Evolutionary conservation across 176 grass and related monocot species (phyloP).

Genomic region (Phoenix dactylifera): DNA sequence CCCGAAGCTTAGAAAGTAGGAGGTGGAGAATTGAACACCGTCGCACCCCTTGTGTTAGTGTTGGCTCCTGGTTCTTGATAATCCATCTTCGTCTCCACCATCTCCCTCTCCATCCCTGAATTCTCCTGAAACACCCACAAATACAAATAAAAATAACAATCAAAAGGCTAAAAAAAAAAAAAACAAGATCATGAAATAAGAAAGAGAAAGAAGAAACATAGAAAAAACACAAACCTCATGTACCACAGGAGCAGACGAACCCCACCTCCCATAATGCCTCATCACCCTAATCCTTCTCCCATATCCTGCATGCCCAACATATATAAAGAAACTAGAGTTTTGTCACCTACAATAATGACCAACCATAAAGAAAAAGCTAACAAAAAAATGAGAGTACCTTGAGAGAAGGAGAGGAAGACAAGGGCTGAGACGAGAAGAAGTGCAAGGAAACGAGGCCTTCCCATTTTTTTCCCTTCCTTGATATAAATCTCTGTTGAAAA

Average conservation of each 20-base stretch:
- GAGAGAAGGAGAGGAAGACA: neutral
- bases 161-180: neutral
- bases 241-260: neutral
- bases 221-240: neutral
- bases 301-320: neutral
- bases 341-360: neutral
- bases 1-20: neutral
- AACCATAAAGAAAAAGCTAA: neutral
- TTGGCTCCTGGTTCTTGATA: neutral
- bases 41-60: neutral
- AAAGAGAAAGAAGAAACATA: neutral
- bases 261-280: neutral
- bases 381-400: neutral
- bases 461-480: neutral
- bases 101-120: neutral
- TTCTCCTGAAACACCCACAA: neutral
- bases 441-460: neutral
- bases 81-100: conserved; percentile 1
- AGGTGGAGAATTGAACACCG: neutral
- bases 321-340: neutral
- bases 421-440: neutral
- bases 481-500: too few species aligned
- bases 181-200: neutral
- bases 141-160: neutral
- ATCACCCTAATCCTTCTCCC: neutral